Conservation (phyloP, 1,284 basidiomycete species). For the Ganoderma lingzhi region DNA sequence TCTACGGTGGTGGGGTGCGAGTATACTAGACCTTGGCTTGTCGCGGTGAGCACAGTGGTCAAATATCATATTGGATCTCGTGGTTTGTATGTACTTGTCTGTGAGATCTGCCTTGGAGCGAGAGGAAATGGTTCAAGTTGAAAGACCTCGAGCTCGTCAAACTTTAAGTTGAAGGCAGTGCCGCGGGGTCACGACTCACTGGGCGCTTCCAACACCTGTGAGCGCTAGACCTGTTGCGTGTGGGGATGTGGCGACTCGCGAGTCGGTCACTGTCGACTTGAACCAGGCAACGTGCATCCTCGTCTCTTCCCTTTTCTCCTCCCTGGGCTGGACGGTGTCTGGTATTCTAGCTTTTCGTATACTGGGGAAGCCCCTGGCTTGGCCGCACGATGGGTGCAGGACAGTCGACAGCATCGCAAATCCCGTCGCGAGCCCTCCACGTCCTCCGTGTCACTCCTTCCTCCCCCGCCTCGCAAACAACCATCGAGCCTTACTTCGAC, state of each 20-base stretch:
- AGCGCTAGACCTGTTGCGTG: background rate
- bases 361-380: background rate
- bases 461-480: slow-evolving; percentile 87
- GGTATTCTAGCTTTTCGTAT: background rate
- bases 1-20: too few relatives aligned
- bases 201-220: background rate
- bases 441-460: slow-evolving; percentile 86
- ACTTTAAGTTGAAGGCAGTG: too few relatives aligned
- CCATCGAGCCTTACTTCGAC: slow-evolving; percentile 96
- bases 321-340: slow-evolving; percentile 4
- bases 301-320: background rate
- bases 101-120: background rate
- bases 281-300: background rate
- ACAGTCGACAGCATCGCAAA: slow-evolving; percentile 69
- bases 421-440: slow-evolving; percentile 77
- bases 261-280: too few relatives aligned
- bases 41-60: too few relatives aligned
- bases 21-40: too few relatives aligned
- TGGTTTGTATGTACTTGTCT: too few relatives aligned
- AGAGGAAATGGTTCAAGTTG: background rate
- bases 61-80: too few relatives aligned
- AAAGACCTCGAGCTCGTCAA: too few relatives aligned
- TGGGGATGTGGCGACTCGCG: too few relatives aligned
- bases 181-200: background rate
- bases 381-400: slow-evolving; percentile 69